A percentile compares a stretch with the other conserved stretches of the same genome.
phyloP scores from a whole-genome alignment of 768 basidiomycete species.

The Mycena filopes region DNA sequence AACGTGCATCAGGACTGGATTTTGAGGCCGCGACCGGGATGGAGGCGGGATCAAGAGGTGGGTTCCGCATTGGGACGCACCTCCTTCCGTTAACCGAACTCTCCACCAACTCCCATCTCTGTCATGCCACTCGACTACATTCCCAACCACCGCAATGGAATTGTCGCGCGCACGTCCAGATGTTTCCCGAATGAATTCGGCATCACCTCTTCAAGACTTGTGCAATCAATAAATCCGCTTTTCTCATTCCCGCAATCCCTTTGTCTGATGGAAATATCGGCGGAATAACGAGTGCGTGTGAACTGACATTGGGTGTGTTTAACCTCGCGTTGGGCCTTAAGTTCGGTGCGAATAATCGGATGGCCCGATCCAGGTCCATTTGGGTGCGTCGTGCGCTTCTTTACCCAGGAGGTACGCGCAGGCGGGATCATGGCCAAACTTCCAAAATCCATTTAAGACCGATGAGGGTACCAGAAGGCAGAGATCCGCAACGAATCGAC shows the following conservation, averaged over 20 bases:
- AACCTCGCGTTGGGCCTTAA: slow-evolving; percentile 18
- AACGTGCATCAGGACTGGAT: no score
- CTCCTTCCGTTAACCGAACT: neutral
- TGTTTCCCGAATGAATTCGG: neutral
- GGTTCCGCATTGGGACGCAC: slow-evolving; percentile 8
- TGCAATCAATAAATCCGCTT: neutral
- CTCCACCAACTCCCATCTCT: slow-evolving; percentile 7
- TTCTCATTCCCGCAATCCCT: neutral
- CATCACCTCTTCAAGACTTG: slow-evolving; percentile 5
- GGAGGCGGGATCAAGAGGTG: slow-evolving; percentile 10
- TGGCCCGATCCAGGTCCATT: slow-evolving; percentile 27
- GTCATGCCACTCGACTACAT: no score
- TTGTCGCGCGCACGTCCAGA: no score
- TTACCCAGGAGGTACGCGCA: slow-evolving; percentile 21
- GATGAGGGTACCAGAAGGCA: slow-evolving; percentile 30
- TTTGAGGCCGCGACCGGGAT: neutral
- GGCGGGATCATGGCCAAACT: slow-evolving; percentile 25
- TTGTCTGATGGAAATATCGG: slow-evolving; percentile 16
- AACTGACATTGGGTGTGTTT: slow-evolving; percentile 15
- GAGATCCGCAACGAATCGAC: slow-evolving; percentile 30
- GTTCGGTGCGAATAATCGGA: slow-evolving; percentile 26
- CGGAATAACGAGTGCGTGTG: neutral
- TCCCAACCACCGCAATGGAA: neutral
- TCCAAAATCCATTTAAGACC: slow-evolving; percentile 28
- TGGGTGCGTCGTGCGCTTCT: slow-evolving; percentile 20